phyloP scores from a whole-genome alignment of 495 filamentous ascomycete genomes.

The Penicillium verhagenii region DNA sequence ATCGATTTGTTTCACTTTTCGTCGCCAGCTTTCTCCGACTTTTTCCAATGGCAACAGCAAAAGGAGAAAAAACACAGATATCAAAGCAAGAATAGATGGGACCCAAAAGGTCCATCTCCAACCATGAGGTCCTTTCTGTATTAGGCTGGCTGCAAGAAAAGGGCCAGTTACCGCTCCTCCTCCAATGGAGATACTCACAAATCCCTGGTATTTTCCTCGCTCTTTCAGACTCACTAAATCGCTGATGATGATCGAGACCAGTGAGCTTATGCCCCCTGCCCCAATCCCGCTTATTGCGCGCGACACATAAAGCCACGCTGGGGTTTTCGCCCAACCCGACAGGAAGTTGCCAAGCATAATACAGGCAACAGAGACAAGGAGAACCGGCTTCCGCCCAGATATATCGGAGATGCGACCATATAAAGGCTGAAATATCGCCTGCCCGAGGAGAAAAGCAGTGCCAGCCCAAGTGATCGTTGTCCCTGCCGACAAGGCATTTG shows the following conservation, averaged over 20 bases:
- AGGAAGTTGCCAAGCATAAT: conserved; percentile 49
- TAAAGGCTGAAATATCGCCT: conserved; percentile 59
- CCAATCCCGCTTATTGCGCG: conserved; percentile 50
- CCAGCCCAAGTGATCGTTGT: conserved; percentile 69
- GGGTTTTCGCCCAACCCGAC: conserved; percentile 44
- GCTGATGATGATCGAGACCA: conserved; percentile 46
- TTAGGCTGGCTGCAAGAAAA: conserved; percentile 31
- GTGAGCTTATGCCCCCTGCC: conserved; percentile 41
- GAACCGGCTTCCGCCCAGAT: conserved; percentile 51
- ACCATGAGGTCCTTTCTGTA: neutral
- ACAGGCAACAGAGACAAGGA: conserved; percentile 39
- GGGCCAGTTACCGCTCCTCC: conserved; percentile 38
- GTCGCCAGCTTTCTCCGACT: conserved; percentile 1
- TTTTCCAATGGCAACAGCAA: conserved; percentile 1
- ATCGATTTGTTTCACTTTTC: conserved; percentile 48
- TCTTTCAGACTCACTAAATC: conserved; percentile 41
- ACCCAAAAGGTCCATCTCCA: conserved; percentile 11
- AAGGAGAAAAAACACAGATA: conserved; percentile 6
- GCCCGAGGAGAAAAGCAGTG: conserved; percentile 66
- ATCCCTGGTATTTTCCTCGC: conserved; percentile 41
- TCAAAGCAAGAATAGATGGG: conserved; percentile 24
- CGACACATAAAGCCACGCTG: conserved; percentile 48
- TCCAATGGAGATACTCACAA: conserved; percentile 36
- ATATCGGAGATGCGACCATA: conserved; percentile 57
- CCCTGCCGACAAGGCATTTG: conserved; percentile 50